These are phyloP conservation scores for Plasmodium coatneyi DNA, from an alignment of 169 alveolate genomes.

Conservation along the genomic window DNA sequence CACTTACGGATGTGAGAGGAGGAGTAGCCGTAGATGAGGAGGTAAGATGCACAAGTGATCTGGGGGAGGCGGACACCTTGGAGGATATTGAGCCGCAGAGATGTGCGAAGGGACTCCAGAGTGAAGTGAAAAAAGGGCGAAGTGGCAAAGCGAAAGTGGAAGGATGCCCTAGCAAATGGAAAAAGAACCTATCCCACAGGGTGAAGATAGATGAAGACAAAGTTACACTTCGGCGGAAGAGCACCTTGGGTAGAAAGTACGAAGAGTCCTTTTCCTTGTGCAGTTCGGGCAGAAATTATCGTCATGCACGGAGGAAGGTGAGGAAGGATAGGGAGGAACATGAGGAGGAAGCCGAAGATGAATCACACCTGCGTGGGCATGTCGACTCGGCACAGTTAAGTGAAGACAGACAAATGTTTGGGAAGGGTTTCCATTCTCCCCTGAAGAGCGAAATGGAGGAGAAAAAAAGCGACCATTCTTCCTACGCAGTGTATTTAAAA, in stretches of 20 bases:
- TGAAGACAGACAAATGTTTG: not conserved
- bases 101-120: not conserved
- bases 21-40: not conserved
- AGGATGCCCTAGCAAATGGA: not conserved
- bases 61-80: not conserved
- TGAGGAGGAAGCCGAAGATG: not conserved
- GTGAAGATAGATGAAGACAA: not conserved
- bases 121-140: not conserved
- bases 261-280: not conserved
- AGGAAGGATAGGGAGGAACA: not conserved
- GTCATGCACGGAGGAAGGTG: not conserved
- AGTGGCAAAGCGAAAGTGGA: not conserved
- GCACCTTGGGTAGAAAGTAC: not conserved
- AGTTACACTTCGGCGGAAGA: not conserved
- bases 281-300: not conserved
- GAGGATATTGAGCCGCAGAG: not conserved
- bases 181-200: not conserved
- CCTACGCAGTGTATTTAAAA: conserved; percentile 15
- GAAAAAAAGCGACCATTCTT: not conserved
- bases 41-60: not conserved
- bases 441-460: not conserved
- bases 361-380: not conserved
- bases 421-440: not conserved
- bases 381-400: not conserved
- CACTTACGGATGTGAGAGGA: not conserved